Conservation (phyloP, 2,329 filamentous ascomycete genomes). For the Fusarium sp. region DNA sequence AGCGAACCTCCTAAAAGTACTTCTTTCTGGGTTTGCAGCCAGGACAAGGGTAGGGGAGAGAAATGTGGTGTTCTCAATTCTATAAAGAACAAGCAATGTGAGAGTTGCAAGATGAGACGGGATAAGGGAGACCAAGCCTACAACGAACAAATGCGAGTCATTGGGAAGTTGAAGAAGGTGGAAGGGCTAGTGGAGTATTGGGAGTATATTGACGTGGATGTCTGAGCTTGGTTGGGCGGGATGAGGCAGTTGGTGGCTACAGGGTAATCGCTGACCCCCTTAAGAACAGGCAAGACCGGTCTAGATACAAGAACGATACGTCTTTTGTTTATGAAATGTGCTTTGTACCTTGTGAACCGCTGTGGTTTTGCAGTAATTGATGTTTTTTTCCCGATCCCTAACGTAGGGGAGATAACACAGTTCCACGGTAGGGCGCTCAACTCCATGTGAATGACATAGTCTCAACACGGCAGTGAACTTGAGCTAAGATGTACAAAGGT, state of each 20-base stretch:
- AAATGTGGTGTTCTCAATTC: background rate
- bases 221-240: background rate
- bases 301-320: fast-evolving
- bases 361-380: fast-evolving
- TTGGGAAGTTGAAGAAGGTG: background rate
- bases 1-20: too few relatives aligned
- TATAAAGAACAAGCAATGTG: background rate
- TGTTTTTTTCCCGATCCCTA: too few relatives aligned
- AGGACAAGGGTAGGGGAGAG: background rate
- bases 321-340: background rate
- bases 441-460: too few relatives aligned
- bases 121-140: background rate
- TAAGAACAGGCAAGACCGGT: too few relatives aligned
- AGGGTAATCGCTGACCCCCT: fast-evolving
- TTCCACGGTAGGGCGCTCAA: too few relatives aligned
- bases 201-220: background rate
- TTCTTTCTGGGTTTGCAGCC: background rate
- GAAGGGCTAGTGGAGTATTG: background rate
- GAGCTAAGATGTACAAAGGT: fast-evolving
- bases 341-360: fast-evolving
- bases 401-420: too few relatives aligned
- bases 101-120: background rate
- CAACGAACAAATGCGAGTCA: too few relatives aligned
- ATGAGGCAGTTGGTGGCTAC: fast-evolving
- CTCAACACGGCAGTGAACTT: fast-evolving